Evolutionary conservation across 106 monocot species (phyloP).

Genomic region (Allium fistulosum): DNA sequence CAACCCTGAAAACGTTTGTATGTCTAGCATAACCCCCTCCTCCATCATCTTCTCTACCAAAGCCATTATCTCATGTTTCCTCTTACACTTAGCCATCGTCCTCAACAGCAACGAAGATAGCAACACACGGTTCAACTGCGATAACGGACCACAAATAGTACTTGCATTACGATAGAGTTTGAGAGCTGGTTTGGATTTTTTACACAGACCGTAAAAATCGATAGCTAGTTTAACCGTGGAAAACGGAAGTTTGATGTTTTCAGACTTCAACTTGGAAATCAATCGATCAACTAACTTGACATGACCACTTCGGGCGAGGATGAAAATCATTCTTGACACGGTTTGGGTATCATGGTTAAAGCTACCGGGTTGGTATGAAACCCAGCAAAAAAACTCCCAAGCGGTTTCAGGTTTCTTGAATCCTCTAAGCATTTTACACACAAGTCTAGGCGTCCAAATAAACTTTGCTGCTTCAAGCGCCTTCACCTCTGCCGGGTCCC

Average conservation of each 20-base stretch:
- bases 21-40: conserved; percentile 34
- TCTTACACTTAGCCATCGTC: conserved; percentile 53
- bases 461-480: conserved; percentile 50
- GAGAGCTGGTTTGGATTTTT: conserved; percentile 48
- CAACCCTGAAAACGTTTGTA: conserved; percentile 78
- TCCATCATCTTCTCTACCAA: conserved; percentile 60
- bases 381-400: conserved; percentile 94
- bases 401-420: conserved; percentile 72
- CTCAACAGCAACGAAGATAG: conserved; percentile 56
- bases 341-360: conserved; percentile 64
- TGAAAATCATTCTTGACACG: conserved; percentile 61
- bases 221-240: conserved; percentile 53
- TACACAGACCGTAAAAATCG: conserved; percentile 76
- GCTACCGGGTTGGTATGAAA: conserved; percentile 53
- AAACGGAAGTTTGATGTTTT: conserved; percentile 77
- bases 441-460: conserved; percentile 75
- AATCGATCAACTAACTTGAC: conserved; percentile 49
- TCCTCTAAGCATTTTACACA: conserved; percentile 76
- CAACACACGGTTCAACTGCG: conserved; percentile 22
- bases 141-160: conserved; percentile 40
- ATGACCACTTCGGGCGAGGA: conserved; percentile 60
- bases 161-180: conserved; percentile 37
- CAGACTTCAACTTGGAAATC: conserved; percentile 50
- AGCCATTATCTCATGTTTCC: conserved; percentile 37
- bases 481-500: conserved; percentile 52